Conservation (phyloP, 1,284 basidiomycete genomes). For the Macrocystidia cucumis region DNA sequence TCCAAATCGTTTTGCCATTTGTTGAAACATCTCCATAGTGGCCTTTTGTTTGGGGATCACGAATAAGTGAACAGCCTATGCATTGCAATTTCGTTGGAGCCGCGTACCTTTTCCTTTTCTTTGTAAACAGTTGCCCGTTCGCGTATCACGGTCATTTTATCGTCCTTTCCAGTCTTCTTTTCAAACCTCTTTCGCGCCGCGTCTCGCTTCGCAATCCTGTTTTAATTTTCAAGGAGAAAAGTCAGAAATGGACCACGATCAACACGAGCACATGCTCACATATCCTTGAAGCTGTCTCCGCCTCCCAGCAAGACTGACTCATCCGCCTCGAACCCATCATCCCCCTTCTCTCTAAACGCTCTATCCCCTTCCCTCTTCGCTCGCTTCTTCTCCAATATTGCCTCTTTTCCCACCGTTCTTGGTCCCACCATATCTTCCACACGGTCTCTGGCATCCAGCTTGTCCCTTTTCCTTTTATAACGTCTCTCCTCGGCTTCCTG, state of each 20-base stretch:
- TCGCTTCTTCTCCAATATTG: slow-evolving; percentile 70
- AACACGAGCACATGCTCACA: slow-evolving; percentile 47
- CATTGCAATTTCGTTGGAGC: too few species aligned
- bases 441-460: slow-evolving; percentile 55
- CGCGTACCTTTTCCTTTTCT: slow-evolving; percentile 56
- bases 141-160: slow-evolving; percentile 33
- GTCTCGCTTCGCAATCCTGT: slow-evolving; percentile 62
- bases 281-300: slow-evolving; percentile 64
- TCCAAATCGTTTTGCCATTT: slow-evolving; percentile 70
- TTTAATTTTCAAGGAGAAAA: slow-evolving; percentile 5
- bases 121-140: slow-evolving; percentile 50
- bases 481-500: slow-evolving; percentile 38
- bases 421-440: slow-evolving; percentile 71
- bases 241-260: not conserved
- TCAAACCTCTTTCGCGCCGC: slow-evolving; percentile 50
- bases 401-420: slow-evolving; percentile 63
- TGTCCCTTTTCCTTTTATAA: slow-evolving; percentile 56
- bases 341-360: slow-evolving; percentile 60
- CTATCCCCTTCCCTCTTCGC: slow-evolving; percentile 55
- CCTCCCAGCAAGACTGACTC: slow-evolving; percentile 67
- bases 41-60: slow-evolving; percentile 27
- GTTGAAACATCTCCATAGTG: slow-evolving; percentile 82
- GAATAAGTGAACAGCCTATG: slow-evolving; percentile 1
- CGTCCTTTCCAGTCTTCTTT: slow-evolving; percentile 41
- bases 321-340: slow-evolving; percentile 63